phyloP scores from a whole-genome alignment of 2,329 filamentous ascomycete species.

The Hypomyces rosellus region DNA sequence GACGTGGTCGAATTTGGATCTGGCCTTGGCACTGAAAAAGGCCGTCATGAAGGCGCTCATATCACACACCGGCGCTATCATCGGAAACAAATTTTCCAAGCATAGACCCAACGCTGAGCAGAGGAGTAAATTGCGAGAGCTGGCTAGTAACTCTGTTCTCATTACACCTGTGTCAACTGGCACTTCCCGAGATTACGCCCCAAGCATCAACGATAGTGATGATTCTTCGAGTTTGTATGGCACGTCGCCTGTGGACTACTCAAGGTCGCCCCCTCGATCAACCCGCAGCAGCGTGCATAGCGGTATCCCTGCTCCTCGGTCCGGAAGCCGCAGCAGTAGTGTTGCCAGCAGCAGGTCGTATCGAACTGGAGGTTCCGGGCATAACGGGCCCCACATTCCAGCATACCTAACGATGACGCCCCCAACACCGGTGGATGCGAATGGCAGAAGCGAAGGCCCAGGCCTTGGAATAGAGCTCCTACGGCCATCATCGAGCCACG shows the following conservation, averaged over 20 bases:
- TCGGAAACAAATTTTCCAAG: conserved; percentile 93
- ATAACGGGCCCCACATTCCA: conserved; percentile 26
- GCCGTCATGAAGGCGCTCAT: conserved; percentile 91
- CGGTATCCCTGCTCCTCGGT: conserved; percentile 38
- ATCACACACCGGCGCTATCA: conserved; percentile 90
- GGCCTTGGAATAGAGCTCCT: conserved; percentile 25
- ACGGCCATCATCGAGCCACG: conserved; percentile 28
- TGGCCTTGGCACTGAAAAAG: conserved; percentile 87
- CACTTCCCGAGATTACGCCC: conserved; percentile 31
- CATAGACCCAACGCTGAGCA: conserved; percentile 77
- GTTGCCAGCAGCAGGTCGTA: conserved; percentile 41
- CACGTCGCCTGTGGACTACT: conserved; percentile 50
- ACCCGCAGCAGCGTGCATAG: conserved; percentile 43
- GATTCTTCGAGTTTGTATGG: conserved; percentile 51
- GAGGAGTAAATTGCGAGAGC: conserved; percentile 70
- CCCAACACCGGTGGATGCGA: conserved; percentile 33
- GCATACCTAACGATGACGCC: conserved; percentile 43
- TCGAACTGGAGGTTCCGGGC: conserved; percentile 25
- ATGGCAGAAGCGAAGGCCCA: conserved; percentile 15
- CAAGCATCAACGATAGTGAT: conserved; percentile 46
- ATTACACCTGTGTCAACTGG: conserved; percentile 40
- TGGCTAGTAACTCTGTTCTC: conserved; percentile 72
- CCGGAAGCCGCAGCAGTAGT: conserved; percentile 48
- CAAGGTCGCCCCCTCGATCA: conserved; percentile 51
- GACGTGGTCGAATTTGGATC: conserved; percentile 96